Percentiles rank a stretch among this genome's conserved stretches.
Conservation (phyloP, 2,329 filamentous ascomycete genomes). For the Hortaea sp. region DNA sequence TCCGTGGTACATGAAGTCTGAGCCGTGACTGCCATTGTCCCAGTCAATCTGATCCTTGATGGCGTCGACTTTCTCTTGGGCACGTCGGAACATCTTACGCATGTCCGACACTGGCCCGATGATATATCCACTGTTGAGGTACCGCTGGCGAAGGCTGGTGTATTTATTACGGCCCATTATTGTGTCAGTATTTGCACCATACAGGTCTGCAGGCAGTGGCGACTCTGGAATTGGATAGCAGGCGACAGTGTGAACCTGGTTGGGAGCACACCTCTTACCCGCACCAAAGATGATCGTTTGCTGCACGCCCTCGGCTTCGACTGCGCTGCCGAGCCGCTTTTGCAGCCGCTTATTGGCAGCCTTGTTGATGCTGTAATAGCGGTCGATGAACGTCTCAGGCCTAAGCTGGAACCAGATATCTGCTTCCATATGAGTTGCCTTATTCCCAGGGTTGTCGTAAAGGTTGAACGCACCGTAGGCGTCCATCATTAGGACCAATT, state of each 20-base stretch:
- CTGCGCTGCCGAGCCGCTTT: constrained; percentile 16
- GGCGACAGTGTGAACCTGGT: constrained; percentile 26
- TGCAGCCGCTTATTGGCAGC: constrained; percentile 37
- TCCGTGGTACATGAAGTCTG: constrained; percentile 13
- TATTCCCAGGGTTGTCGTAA: not conserved
- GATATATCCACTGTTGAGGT: constrained; percentile 16
- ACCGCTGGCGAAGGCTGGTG: constrained; percentile 13
- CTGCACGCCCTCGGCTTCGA: constrained; percentile 28
- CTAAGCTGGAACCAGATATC: constrained; percentile 17
- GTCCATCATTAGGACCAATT: constrained; percentile 17
- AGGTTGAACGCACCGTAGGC: constrained; percentile 9
- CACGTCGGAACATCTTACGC: constrained; percentile 13
- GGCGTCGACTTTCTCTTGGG: constrained; percentile 10
- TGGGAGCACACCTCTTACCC: constrained; percentile 42
- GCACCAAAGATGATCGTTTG: constrained; percentile 48
- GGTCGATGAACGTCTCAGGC: constrained; percentile 13
- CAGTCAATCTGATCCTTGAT: constrained; percentile 3
- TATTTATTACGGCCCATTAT: not conserved
- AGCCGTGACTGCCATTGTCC: constrained; percentile 16
- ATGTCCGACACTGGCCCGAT: constrained; percentile 17
- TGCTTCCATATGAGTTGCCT: not conserved
- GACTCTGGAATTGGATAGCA: constrained; percentile 45
- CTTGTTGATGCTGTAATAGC: constrained; percentile 14
- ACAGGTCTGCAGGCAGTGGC: constrained; percentile 26
- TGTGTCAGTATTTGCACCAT: not conserved